phyloP scores from a whole-genome alignment of 192 early-diverging fungal species.

The Backusella australiensis region DNA sequence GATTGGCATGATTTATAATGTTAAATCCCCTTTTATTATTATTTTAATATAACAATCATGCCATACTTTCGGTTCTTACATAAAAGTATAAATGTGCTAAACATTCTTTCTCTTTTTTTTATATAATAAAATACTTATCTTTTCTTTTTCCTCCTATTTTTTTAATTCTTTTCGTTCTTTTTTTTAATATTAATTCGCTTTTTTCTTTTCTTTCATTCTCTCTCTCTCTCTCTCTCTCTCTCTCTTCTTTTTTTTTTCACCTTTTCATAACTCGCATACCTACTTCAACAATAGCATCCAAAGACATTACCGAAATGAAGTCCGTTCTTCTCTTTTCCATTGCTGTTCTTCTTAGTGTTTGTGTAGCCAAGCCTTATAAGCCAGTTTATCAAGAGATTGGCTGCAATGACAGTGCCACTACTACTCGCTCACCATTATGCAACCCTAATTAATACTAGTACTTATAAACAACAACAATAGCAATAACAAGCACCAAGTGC shows the following conservation, averaged over 20 bases:
- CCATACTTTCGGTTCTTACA: constrained; percentile 5
- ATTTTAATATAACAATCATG: not conserved
- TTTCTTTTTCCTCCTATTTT: not conserved
- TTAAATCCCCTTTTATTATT: not conserved
- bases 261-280: not conserved
- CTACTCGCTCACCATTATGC: constrained; percentile 6
- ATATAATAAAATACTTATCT: not conserved
- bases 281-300: not conserved
- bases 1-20: not conserved
- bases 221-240: not conserved
- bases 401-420: not conserved
- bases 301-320: not conserved
- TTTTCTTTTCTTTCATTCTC: not conserved
- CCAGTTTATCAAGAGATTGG: constrained; percentile 8
- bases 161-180: not conserved
- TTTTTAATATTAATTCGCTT: not conserved
- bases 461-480: not conserved
- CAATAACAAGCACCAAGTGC: not conserved
- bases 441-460: not conserved
- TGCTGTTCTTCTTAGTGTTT: not conserved
- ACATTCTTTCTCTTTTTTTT: not conserved
- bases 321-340: not conserved
- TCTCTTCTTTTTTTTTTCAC: not conserved
- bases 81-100: not conserved
- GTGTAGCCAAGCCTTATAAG: not conserved